Base-by-base conservation (phyloP, 2,329 filamentous ascomycete genomes). In the Colletotrichum plurivorum region DNA sequence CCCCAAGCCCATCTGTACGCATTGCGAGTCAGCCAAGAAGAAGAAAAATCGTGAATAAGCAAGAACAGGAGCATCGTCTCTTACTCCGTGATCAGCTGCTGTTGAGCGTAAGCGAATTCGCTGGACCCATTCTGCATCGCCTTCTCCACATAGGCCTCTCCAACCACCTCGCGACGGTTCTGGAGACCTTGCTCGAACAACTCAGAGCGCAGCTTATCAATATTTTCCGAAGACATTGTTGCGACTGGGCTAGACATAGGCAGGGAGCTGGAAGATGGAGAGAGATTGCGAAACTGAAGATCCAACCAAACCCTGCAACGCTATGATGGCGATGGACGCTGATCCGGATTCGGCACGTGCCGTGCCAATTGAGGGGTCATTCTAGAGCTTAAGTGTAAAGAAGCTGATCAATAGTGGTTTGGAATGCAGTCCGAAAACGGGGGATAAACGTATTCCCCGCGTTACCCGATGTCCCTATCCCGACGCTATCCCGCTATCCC, bases 21-120 rank as follows among this genome's bases (percentile, higher is more conserved):
- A 7, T 3, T 15, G 9, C 3, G 9, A 7, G n/a, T 49, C 46
- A 49, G 46, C 18, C 22, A 25, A 25, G 39, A 43, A 5, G 12
- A n/a, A 16, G 12, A 4, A 5, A 49, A 12, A 25, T 10, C 6
- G 1, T 10, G 46, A 13, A 49, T 36, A 10, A 5, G 10, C 10
- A 22, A 22, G 18, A 5, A 9, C 12, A 13, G 2, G 4, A 5
- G 5, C 22, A 25, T 8, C 5, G 1, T 7, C 31, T 39, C 71
- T 43, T 53, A 86, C 79, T 91, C 89, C 0, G 89, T 90, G 1
- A 90, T 86, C 20, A 90, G 81, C 71, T 91, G 85, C 77, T 92
- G 89, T 71, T 87, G 85, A 0, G 89, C 84, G 53, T 82, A 81
- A 1, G 87, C 82, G 75, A 91, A 92, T 7, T 88, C 84, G 9